Evolutionary conservation across 139 green algal species (phyloP).

Genomic region (Chlorella vulgaris): DNA sequence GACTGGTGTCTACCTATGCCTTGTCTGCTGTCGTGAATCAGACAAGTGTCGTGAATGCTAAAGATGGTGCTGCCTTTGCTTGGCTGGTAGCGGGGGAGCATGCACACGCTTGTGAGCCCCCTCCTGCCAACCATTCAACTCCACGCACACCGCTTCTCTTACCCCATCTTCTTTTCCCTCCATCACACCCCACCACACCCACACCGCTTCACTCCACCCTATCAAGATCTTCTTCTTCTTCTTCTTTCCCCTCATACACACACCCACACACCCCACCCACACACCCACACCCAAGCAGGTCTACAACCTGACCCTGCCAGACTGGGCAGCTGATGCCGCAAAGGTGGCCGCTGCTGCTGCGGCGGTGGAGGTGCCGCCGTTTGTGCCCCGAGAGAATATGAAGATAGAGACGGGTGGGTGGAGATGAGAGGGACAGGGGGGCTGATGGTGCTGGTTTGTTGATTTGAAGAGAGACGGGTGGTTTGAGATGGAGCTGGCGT

Average conservation of each 20-base stretch:
- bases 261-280: background rate
- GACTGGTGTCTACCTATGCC: background rate
- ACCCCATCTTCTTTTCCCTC: no score
- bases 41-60: no score
- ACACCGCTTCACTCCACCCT: no score
- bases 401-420: slow-evolving; percentile 89
- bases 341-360: slow-evolving; percentile 57
- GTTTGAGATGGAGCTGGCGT: no score
- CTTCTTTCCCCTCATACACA: no score
- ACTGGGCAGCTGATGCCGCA: slow-evolving; percentile 63
- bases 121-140: no score
- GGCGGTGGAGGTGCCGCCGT: slow-evolving; percentile 74
- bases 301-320: slow-evolving; percentile 79
- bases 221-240: no score
- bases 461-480: background rate
- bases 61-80: no score
- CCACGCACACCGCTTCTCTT: no score
- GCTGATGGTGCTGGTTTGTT: background rate
- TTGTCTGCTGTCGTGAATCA: background rate
- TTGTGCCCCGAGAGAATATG: slow-evolving; percentile 86
- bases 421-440: background rate
- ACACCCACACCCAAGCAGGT: slow-evolving; percentile 50
- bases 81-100: background rate
- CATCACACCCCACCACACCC: no score
- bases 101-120: no score